Conservation (phyloP, 176 grass and related monocot species). For the Puya raimondii region DNA sequence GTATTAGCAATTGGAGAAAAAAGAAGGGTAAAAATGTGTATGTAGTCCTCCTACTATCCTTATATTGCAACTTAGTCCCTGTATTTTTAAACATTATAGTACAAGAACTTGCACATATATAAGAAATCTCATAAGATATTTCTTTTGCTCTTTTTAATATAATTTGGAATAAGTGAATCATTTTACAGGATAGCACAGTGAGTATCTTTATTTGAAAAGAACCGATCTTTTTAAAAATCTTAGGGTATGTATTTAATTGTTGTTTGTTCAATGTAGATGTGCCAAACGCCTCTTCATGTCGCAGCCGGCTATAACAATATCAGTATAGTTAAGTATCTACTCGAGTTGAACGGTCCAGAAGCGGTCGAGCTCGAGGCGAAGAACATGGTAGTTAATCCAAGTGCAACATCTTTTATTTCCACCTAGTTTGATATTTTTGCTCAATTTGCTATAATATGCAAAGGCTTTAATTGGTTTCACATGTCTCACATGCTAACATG, state of each 20-base stretch:
- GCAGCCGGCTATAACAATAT: slow-evolving; percentile 67
- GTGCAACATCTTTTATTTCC: slow-evolving; percentile 16
- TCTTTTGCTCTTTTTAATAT: background rate
- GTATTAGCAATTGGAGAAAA: background rate
- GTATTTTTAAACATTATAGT: too few relatives aligned
- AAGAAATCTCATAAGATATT: background rate
- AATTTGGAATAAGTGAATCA: slow-evolving; percentile 1
- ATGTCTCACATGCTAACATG: slow-evolving; percentile 3
- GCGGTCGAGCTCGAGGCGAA: slow-evolving; percentile 64
- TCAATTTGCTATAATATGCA: background rate
- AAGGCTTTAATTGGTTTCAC: background rate
- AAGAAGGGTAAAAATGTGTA: background rate
- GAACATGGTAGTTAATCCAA: slow-evolving; percentile 69
- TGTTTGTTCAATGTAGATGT: slow-evolving; percentile 50
- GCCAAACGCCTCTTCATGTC: slow-evolving; percentile 86
- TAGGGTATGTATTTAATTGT: slow-evolving; percentile 1
- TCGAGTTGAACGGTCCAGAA: slow-evolving; percentile 53
- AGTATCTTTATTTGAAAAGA: too few relatives aligned
- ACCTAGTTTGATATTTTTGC: background rate
- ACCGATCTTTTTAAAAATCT: too few relatives aligned
- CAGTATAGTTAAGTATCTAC: slow-evolving; percentile 63
- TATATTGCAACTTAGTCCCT: too few relatives aligned
- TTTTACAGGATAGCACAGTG: background rate
- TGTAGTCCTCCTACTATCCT: background rate
- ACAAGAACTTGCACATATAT: background rate